Evolutionary conservation across 2,329 filamentous ascomycete species (phyloP).

Genomic region (Ramularia collo-cygni): DNA sequence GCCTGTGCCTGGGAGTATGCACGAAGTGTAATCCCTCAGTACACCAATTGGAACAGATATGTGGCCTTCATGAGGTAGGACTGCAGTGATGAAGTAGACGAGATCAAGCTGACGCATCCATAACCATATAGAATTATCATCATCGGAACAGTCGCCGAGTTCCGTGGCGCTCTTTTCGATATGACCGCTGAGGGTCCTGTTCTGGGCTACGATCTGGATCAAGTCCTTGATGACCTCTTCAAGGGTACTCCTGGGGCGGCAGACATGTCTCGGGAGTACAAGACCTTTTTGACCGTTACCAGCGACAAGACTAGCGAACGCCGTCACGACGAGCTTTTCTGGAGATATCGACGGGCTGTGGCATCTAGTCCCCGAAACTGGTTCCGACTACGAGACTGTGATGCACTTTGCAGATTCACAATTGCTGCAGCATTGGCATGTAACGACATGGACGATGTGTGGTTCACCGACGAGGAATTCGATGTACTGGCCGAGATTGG

Average conservation of each 20-base stretch:
- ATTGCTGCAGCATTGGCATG: slow-evolving; percentile 29
- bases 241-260: slow-evolving; percentile 9
- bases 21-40: slow-evolving; percentile 20
- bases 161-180: slow-evolving; percentile 8
- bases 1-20: slow-evolving; percentile 22
- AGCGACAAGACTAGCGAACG: slow-evolving; percentile 17
- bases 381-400: slow-evolving; percentile 32
- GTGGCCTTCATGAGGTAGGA: slow-evolving; percentile 17
- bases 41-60: slow-evolving; percentile 21
- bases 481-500: slow-evolving; percentile 23
- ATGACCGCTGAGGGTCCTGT: slow-evolving; percentile 11
- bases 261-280: slow-evolving; percentile 17
- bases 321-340: slow-evolving; percentile 21
- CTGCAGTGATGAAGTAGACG: neutral
- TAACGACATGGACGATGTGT: slow-evolving; percentile 22
- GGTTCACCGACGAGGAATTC: slow-evolving; percentile 22
- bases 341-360: slow-evolving; percentile 26
- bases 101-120: neutral
- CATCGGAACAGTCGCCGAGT: slow-evolving; percentile 4
- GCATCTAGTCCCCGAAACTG: slow-evolving; percentile 20
- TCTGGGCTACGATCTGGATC: slow-evolving; percentile 12
- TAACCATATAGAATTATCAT: neutral
- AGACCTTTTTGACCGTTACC: slow-evolving; percentile 15
- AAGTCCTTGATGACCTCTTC: slow-evolving; percentile 28
- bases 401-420: slow-evolving; percentile 30